phyloP scores from a whole-genome alignment of 176 grass and related monocot genomes.

The Pharus latifolius region DNA sequence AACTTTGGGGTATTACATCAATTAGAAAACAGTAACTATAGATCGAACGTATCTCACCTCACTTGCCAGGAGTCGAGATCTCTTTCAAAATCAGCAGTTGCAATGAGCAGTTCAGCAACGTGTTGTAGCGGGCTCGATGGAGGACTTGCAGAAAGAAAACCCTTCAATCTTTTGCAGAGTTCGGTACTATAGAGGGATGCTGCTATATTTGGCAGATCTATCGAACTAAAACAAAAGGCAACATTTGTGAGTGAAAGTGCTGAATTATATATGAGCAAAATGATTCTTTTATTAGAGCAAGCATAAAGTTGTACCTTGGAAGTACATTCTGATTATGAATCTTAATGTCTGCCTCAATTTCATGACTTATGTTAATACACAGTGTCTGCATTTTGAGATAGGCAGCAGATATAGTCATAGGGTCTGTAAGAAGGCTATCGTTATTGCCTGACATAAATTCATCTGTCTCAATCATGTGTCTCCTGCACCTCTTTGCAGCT shows the following conservation, averaged over 20 bases:
- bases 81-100: slow-evolving; percentile 85
- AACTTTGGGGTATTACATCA: background rate
- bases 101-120: slow-evolving; percentile 77
- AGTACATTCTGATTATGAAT: slow-evolving; percentile 94
- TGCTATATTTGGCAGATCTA: slow-evolving; percentile 93
- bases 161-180: slow-evolving; percentile 71
- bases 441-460: slow-evolving; percentile 81
- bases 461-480: slow-evolving; percentile 93
- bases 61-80: slow-evolving; percentile 84
- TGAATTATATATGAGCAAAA: background rate
- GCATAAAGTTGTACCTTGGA: slow-evolving; percentile 50
- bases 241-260: slow-evolving; percentile 4
- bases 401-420: slow-evolving; percentile 68
- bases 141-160: slow-evolving; percentile 81
- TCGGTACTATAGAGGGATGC: slow-evolving; percentile 80
- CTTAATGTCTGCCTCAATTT: slow-evolving; percentile 94
- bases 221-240: slow-evolving; percentile 41
- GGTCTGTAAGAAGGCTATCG: slow-evolving; percentile 68
- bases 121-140: slow-evolving; percentile 69
- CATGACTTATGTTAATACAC: slow-evolving; percentile 73
- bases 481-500: slow-evolving; percentile 73
- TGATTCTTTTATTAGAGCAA: background rate
- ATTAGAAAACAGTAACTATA: background rate
- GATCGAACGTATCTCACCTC: slow-evolving; percentile 40
- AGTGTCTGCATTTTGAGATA: slow-evolving; percentile 95